A percentile compares a stretch with the other conserved stretches of the same genome.
These are phyloP conservation scores for Arabidopsis hybrid DNA, from an alignment of 441 rosid genomes.

Conservation along the genomic window DNA sequence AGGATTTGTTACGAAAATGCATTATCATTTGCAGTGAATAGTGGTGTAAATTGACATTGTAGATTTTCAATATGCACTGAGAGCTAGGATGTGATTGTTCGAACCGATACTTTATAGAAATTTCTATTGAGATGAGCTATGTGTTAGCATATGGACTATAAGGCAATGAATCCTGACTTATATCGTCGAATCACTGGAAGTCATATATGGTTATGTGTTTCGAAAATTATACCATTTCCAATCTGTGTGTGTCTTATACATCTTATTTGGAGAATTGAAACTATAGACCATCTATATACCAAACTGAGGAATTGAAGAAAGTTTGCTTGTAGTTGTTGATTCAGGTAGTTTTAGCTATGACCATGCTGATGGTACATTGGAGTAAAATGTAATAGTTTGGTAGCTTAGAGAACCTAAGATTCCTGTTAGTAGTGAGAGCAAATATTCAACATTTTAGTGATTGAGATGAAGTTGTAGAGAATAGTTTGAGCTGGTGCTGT, in stretches of 20 bases:
- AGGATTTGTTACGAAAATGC: not conserved
- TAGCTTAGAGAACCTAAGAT: not conserved
- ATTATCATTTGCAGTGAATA: not conserved
- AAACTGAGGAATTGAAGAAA: not conserved
- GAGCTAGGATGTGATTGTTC: not conserved
- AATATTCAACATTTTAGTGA: not conserved
- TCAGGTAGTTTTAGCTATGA: not conserved
- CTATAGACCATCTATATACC: not conserved
- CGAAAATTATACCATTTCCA: not conserved
- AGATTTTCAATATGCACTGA: too few relatives aligned
- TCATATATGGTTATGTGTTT: not conserved
- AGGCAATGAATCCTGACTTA: not conserved
- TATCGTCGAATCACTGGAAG: not conserved
- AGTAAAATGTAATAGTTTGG: conserved; percentile 9
- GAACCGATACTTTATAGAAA: not conserved
- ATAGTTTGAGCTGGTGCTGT: not conserved
- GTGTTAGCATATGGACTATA: not conserved
- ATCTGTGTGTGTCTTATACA: not conserved
- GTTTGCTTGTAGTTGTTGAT: not conserved
- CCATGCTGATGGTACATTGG: not conserved
- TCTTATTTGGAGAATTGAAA: not conserved
- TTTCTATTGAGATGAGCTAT: not conserved
- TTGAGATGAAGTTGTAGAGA: conserved; percentile 1
- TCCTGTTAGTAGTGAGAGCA: not conserved
- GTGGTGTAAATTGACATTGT: not conserved